Percentiles rank a stretch among this genome's conserved stretches.
Conservation (phyloP, 345 rosid species). For the Alliaria petiolata region DNA sequence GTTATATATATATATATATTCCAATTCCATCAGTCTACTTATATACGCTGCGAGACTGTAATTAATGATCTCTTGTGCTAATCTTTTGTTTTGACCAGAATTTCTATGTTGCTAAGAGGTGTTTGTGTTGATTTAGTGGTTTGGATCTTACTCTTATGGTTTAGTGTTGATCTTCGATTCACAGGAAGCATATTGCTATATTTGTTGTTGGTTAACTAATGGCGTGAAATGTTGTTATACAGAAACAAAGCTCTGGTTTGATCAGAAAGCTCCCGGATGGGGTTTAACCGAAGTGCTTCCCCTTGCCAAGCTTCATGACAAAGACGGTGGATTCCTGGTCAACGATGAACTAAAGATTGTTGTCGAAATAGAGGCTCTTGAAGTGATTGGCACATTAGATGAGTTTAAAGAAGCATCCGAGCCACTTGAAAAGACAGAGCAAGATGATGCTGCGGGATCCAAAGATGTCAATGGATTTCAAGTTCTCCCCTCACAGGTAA, state of each 20-base stretch:
- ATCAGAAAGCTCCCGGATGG: conserved; percentile 64
- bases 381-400: background rate
- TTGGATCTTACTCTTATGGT: too few species aligned
- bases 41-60: too few species aligned
- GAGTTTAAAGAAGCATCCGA: background rate
- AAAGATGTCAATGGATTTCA: background rate
- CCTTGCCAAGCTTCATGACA: conserved; percentile 41
- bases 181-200: too few species aligned
- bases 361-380: conserved; percentile 47
- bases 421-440: too few species aligned
- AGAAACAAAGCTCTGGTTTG: conserved; percentile 47
- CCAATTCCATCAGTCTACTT: too few species aligned
- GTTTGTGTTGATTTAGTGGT: too few species aligned
- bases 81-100: too few species aligned
- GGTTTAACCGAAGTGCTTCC: conserved; percentile 65
- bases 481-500: background rate
- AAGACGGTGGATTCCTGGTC: conserved; percentile 50
- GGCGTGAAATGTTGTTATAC: background rate
- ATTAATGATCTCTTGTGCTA: too few species aligned
- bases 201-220: background rate
- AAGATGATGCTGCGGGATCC: too few species aligned
- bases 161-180: too few species aligned
- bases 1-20: too few species aligned
- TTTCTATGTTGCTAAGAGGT: too few species aligned
- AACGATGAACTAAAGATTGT: conserved; percentile 54